Percentiles rank a stretch among this genome's conserved stretches.
Evolutionary conservation across 2,329 filamentous ascomycete genomes (phyloP).

Genomic region (Rhexocercosporidium sp.): DNA sequence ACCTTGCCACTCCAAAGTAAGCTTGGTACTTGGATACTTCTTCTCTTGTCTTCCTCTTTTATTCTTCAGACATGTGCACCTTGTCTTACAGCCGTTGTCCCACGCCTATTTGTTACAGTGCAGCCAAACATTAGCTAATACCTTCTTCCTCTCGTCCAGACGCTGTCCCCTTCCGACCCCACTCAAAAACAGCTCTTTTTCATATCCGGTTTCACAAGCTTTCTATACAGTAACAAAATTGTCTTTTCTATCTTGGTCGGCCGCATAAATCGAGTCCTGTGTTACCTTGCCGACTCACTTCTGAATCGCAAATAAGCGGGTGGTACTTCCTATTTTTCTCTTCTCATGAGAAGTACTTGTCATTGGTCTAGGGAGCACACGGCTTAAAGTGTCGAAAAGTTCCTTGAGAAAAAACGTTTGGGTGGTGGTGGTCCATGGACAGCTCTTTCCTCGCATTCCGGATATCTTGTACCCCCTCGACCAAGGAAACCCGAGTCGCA

Average conservation of each 20-base stretch:
- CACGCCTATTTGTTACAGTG: background rate
- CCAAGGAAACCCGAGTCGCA: background rate
- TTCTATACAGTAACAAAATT: background rate
- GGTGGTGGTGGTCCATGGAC: conserved; percentile 4
- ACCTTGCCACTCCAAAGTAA: conserved; percentile 1
- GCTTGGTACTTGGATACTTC: background rate
- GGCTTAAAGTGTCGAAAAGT: background rate
- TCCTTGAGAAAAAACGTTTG: background rate
- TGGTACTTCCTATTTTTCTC: background rate
- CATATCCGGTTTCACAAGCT: background rate
- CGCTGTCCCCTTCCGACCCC: background rate
- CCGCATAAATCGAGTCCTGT: conserved; percentile 2
- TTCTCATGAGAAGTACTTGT: background rate
- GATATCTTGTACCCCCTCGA: background rate
- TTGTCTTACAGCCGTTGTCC: background rate
- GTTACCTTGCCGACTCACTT: conserved; percentile 8
- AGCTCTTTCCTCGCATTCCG: background rate
- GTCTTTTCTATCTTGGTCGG: background rate
- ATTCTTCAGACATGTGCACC: background rate
- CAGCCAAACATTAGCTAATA: conserved; percentile 9
- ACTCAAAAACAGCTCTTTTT: background rate
- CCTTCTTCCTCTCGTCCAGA: background rate
- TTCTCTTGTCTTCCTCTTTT: background rate
- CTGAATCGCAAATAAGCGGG: conserved; percentile 1
- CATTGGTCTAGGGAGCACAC: background rate